phyloP scores from a whole-genome alignment of 1,284 basidiomycete genomes.

The Trametes sp. region DNA sequence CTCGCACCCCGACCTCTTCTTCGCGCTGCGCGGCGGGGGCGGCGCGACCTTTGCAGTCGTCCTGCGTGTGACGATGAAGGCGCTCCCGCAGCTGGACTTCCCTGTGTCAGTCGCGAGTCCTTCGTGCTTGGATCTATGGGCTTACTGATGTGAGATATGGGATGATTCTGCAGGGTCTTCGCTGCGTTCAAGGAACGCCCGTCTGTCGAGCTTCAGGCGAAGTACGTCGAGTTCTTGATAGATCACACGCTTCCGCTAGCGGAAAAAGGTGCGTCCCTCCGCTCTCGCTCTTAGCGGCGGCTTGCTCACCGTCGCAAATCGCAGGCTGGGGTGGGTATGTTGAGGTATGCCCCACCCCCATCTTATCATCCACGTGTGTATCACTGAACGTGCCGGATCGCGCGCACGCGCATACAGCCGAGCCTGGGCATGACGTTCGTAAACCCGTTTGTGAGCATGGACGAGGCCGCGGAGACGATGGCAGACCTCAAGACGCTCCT shows the following conservation, averaged over 20 bases:
- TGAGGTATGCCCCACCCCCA: background rate
- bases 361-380: background rate
- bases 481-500: background rate
- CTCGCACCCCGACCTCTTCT: constrained; percentile 54
- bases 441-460: constrained; percentile 5
- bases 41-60: constrained; percentile 54
- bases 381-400: too few relatives aligned
- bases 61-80: constrained; percentile 48
- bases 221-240: background rate
- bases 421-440: background rate
- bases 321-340: constrained; percentile 5
- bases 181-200: background rate
- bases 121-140: constrained; percentile 29
- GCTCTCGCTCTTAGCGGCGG: background rate
- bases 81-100: constrained; percentile 40
- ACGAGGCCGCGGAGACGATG: constrained; percentile 1
- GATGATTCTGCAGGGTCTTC: constrained; percentile 9
- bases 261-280: background rate
- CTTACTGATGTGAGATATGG: background rate
- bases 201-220: background rate
- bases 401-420: background rate
- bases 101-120: constrained; percentile 33
- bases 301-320: background rate
- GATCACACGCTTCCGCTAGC: background rate
- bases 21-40: constrained; percentile 59